These are phyloP conservation scores for Xylaria palmicola DNA, from an alignment of 495 filamentous ascomycete species.

Conservation along the genomic window DNA sequence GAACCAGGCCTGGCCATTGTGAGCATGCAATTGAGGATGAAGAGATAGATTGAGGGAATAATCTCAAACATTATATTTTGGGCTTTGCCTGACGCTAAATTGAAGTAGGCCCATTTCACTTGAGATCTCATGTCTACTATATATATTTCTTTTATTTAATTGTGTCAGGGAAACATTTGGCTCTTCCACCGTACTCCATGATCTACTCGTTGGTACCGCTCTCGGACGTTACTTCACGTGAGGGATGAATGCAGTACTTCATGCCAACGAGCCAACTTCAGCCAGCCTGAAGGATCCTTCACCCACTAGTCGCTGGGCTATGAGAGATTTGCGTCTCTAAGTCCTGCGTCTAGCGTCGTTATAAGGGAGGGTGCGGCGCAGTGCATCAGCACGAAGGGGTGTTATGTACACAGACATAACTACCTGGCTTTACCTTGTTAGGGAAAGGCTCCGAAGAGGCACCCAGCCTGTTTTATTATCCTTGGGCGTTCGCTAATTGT, in stretches of 20 bases:
- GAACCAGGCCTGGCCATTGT: neutral
- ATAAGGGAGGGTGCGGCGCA: neutral
- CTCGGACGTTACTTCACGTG: too few relatives aligned
- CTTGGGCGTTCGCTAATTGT: too few relatives aligned
- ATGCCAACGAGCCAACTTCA: neutral
- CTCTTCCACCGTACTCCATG: too few relatives aligned
- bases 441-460: neutral
- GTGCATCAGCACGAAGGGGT: neutral
- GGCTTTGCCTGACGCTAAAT: too few relatives aligned
- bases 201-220: too few relatives aligned
- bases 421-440: neutral
- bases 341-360: neutral
- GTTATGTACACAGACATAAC: neutral
- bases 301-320: too few relatives aligned
- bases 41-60: neutral
- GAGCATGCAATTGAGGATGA: neutral
- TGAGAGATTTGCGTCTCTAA: neutral
- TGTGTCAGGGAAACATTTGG: too few relatives aligned
- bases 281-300: neutral
- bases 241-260: too few relatives aligned
- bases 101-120: too few relatives aligned
- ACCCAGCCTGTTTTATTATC: too few relatives aligned
- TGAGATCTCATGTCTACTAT: too few relatives aligned
- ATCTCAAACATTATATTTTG: neutral
- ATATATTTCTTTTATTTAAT: too few relatives aligned